A percentile compares a stretch with the other conserved stretches of the same genome.
Conservation (phyloP, 208 protist genomes). For the Wallacemonas sp. region DNA sequence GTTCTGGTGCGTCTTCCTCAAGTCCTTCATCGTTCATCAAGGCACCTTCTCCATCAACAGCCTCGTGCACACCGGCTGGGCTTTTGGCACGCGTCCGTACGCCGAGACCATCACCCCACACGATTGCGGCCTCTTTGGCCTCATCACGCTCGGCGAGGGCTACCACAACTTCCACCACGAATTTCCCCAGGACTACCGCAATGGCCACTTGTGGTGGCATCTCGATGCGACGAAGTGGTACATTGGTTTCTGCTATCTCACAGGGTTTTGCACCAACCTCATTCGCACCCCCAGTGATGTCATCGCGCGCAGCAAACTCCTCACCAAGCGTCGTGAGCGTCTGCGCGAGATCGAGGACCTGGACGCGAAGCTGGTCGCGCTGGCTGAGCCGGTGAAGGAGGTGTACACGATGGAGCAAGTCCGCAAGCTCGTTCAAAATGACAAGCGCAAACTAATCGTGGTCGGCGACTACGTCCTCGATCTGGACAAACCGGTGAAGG, state of each 20-base stretch:
- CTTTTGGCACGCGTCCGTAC: constrained; percentile 28
- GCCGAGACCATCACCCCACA: constrained; percentile 39
- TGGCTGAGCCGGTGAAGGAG: constrained; percentile 16
- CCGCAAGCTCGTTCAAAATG: constrained; percentile 12
- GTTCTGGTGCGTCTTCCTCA: constrained; percentile 37
- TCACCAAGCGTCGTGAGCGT: constrained; percentile 15
- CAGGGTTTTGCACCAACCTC: constrained; percentile 36
- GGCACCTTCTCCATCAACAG: constrained; percentile 73
- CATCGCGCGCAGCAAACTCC: constrained; percentile 25
- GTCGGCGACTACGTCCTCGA: constrained; percentile 44
- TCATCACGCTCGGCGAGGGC: constrained; percentile 63
- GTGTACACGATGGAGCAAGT: constrained; percentile 30
- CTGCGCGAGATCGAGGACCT: constrained; percentile 16
- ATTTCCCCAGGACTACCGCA: constrained; percentile 71
- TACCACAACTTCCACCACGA: constrained; percentile 83
- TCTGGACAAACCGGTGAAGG: constrained; percentile 21
- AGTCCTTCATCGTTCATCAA: constrained; percentile 54
- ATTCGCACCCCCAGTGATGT: constrained; percentile 26
- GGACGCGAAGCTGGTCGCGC: constrained; percentile 6
- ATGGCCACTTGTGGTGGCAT: constrained; percentile 51
- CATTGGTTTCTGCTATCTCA: constrained; percentile 29
- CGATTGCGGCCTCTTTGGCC: constrained; percentile 42
- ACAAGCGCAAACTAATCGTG: constrained; percentile 28
- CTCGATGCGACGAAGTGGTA: constrained; percentile 69
- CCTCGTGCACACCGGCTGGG: constrained; percentile 41